Evolutionary conservation across 129 eudicot species (phyloP), one percentile per base, ranked within the genome.

Genomic region (Smallanthus sonchifolius): DNA sequence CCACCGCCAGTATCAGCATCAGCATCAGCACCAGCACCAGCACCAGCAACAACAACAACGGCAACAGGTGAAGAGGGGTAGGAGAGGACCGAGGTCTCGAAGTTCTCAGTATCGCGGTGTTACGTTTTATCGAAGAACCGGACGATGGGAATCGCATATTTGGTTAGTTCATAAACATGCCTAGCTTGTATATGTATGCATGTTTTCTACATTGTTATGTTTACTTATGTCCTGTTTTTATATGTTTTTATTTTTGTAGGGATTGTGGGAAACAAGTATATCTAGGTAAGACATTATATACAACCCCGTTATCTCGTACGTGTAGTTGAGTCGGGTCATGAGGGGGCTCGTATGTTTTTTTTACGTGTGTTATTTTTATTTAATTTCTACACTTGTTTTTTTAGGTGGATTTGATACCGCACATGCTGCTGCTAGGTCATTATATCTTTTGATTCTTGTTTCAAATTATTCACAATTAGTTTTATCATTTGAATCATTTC

Each of bases 101-200:
- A 91, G 97, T 40, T 91, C 97, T 20, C 97, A 88, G 78, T 91
- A 91, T 57, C 86, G 97, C 0, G 97, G 97, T 11, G 97, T 91
- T 67, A 91, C 97, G 43, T 91, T 91, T 79, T 91, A 91, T 73
- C 92, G 95, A 16, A 82, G 97, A 52, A 88, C 95, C n/a, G 95
- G 97, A 60, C 69, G 97, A 81, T 91, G 97, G 97, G 97, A 91
- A 83, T 88, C 97, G 4, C 97, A 91, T 69, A 91, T 91, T 20
- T 91, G 97, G 97, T 91, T 49, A 69, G 87, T 77, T 34, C 10
- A 17, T 24, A 32, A 17, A 24, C 30, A 24, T 1, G 30, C 1
- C 1, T n/a, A n/a, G n/a, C n/a, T n/a, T 24, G 1, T 24, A 24
- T 48, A 6, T 48, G 3, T 3, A 52, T 19, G 3, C 10, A 19